Conservation (phyloP, 192 early-diverging fungal species). For the Dimargaris verticillata region DNA sequence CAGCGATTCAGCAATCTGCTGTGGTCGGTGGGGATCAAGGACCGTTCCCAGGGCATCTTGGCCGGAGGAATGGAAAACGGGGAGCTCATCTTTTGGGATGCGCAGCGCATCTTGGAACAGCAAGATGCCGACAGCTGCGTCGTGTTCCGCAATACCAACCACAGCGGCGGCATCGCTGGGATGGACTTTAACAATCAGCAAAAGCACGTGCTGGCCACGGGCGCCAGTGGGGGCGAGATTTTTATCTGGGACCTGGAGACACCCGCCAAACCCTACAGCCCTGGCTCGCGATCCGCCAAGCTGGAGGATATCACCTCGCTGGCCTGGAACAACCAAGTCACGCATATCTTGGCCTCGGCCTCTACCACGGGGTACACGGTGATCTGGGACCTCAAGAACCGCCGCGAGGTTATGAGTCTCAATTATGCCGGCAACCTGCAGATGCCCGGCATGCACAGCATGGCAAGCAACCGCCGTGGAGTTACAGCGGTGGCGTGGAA, state of each 20-base stretch:
- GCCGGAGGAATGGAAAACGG: conserved; percentile 93
- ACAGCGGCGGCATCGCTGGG: conserved; percentile 78
- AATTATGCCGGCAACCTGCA: conserved; percentile 34
- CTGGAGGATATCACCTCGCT: conserved; percentile 79
- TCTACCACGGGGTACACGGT: conserved; percentile 84
- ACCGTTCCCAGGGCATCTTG: conserved; percentile 50
- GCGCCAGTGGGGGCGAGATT: conserved; percentile 86
- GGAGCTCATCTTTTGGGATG: conserved; percentile 77
- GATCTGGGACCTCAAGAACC: conserved; percentile 85
- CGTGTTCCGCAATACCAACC: conserved; percentile 50
- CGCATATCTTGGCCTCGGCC: conserved; percentile 84
- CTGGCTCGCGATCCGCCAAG: conserved; percentile 65
- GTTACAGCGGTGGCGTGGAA: conserved; percentile 83
- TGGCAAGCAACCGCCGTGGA: conserved; percentile 42
- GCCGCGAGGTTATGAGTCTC: conserved; percentile 71
- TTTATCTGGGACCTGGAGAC: conserved; percentile 83
- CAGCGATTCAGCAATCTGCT: conserved; percentile 77
- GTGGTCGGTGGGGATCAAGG: conserved; percentile 34
- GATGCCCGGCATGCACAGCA: conserved; percentile 12
- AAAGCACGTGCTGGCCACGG: conserved; percentile 72
- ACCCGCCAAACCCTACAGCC: conserved; percentile 73
- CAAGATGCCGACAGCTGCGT: conserved; percentile 28
- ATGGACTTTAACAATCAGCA: conserved; percentile 85
- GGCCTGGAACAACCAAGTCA: conserved; percentile 83
- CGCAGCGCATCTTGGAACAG: conserved; percentile 44